These are phyloP conservation scores for Wickerhamiella siamensis DNA, from an alignment of 805 yeast species.

Conservation along the genomic window DNA sequence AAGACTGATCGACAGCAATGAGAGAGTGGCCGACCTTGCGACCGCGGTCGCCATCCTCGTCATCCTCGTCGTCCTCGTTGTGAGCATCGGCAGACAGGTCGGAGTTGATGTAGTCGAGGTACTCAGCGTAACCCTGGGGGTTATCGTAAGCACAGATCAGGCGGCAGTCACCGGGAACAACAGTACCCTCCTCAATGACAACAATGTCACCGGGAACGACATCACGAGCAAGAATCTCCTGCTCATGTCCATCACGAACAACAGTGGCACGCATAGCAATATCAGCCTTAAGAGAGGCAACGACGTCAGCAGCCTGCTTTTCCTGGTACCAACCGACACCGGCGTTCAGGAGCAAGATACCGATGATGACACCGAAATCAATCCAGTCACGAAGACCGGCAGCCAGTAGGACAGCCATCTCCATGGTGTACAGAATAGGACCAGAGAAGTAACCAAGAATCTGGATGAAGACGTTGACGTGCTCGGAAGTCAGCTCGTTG, in stretches of 20 bases:
- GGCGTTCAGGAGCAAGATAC: slow-evolving; percentile 75
- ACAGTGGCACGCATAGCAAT: slow-evolving; percentile 80
- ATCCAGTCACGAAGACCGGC: slow-evolving; percentile 97
- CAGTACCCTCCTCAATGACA: slow-evolving; percentile 85
- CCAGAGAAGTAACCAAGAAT: slow-evolving; percentile 79
- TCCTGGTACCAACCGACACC: slow-evolving; percentile 94
- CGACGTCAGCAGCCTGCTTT: slow-evolving; percentile 96
- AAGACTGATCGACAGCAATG: slow-evolving; percentile 73
- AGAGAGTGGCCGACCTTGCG: slow-evolving; percentile 80
- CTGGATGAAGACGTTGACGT: slow-evolving; percentile 64
- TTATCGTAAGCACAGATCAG: slow-evolving; percentile 30
- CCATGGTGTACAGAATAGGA: slow-evolving; percentile 93
- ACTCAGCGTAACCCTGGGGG: slow-evolving; percentile 27
- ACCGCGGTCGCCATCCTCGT: slow-evolving; percentile 30
- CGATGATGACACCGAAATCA: slow-evolving; percentile 94
- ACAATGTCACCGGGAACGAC: slow-evolving; percentile 91
- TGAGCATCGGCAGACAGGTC: slow-evolving; percentile 21
- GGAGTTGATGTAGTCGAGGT: slow-evolving; percentile 27
- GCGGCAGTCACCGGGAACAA: slow-evolving; percentile 88
- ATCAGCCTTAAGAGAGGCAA: slow-evolving; percentile 88
- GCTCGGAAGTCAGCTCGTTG: slow-evolving; percentile 81
- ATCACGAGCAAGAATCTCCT: slow-evolving; percentile 68
- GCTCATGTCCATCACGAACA: slow-evolving; percentile 68
- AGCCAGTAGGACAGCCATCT: slow-evolving; percentile 85
- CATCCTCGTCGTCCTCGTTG: slow-evolving; percentile 16